Percentiles rank a stretch among this genome's conserved stretches.
Evolutionary conservation across 306 rosid species (phyloP).

Genomic region (Dalbergia oliveri): DNA sequence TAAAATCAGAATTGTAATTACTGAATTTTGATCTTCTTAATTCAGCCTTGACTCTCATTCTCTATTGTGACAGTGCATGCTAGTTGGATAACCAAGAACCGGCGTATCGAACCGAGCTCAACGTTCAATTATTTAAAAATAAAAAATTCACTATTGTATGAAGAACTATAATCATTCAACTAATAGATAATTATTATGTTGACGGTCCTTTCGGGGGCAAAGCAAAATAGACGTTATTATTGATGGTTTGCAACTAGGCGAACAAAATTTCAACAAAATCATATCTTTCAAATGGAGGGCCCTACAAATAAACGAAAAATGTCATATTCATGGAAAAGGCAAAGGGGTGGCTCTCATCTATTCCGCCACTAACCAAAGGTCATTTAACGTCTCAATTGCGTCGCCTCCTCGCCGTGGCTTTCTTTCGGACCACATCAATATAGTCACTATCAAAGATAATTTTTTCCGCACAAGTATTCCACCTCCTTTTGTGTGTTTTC

Average conservation of each 20-base stretch:
- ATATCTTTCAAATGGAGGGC: not conserved
- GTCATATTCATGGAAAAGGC: not conserved
- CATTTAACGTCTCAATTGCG: conserved; percentile 8
- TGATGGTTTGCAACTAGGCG: not conserved
- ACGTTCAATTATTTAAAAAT: too few relatives aligned
- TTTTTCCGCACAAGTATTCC: not conserved
- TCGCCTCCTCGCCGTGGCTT: not conserved
- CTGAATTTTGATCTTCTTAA: not conserved
- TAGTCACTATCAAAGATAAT: not conserved
- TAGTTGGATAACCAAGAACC: not conserved
- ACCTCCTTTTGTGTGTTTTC: not conserved
- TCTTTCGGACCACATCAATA: conserved; percentile 17
- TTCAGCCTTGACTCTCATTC: not conserved
- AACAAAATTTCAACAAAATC: not conserved
- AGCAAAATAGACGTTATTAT: conserved; percentile 9
- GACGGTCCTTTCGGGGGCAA: conserved; percentile 22
- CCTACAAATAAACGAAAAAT: not conserved
- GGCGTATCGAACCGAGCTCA: not conserved
- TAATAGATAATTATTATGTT: conserved; percentile 1
- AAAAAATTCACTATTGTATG: too few relatives aligned
- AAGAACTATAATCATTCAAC: not conserved
- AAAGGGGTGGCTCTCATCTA: not conserved
- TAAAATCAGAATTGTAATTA: too few relatives aligned
- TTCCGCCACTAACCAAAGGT: not conserved
- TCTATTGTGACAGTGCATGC: not conserved